Base-by-base conservation (phyloP, 2,329 filamentous ascomycete species). In the Aspergillus bombycis region DNA sequence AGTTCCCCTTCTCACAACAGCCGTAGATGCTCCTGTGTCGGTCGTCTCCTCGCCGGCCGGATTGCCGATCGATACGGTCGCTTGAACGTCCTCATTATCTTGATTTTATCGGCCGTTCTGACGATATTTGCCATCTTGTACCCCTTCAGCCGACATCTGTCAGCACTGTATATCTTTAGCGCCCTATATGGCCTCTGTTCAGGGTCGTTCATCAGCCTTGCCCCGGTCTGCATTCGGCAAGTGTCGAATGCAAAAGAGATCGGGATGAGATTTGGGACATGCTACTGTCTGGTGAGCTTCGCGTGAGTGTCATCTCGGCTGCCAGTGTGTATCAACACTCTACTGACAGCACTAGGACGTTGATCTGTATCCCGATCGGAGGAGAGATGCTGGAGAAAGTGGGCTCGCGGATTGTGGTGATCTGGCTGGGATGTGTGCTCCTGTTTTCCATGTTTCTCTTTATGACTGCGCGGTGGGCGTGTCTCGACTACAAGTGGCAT, bases 371-470 rank as follows among this genome's bases (percentile, higher is more conserved):
- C 2, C 83, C 83, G 0, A 77, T 83, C 12, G 80, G 80, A 12
- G 83, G 83, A 16, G 77, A 82, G 58, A 79, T 85, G 78, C 77
- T 85, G 1, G 76, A 84, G 52, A 78, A 74, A 5, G 79, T 83
- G 45, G 82, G 82, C 0, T 75, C 79, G 3, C 73, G 74, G 52
- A 78, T 80, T 2, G 75, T 85, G 62, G 81, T 83, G 0, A 80
- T 79, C 0, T 81, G 82, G 52, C 77, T 82, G 55, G 79, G 80
- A 10, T 78, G 75, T 6, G 69, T 84, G 9, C 67, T 83, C 3
- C 72, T 79, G 4, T 63, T 81, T 4, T 76, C 79, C 0, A 62
- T 76, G 53, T 64, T 71, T 0, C 66, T 77, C 30, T 77, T 80
- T 28, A 26, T 71, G 9, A 71, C 75, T 63, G 78, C 77, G 11